Base-by-base conservation (phyloP, 1,284 basidiomycete species). In the Apiotrichum laibachii region DNA sequence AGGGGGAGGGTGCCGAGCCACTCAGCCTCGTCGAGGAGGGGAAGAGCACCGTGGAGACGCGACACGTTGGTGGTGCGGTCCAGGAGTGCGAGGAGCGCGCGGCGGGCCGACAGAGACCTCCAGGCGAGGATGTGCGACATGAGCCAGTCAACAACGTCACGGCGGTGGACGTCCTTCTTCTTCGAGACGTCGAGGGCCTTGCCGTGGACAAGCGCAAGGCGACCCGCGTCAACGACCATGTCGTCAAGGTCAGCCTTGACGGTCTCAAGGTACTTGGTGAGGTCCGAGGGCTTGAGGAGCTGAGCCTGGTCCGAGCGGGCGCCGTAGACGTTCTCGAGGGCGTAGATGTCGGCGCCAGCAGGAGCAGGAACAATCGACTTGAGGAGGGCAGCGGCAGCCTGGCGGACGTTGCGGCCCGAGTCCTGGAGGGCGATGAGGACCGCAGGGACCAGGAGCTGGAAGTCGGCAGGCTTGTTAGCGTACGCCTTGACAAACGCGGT, bases 361-460 rank as follows among this genome's bases (percentile, higher is more conserved):
- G 53, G 50, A 15, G 72, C 64, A 1, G 80, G 77, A 12, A 82
- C 70, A 13, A 73, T 55, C 5, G 61, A 58, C 22, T 57, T 59
- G 5, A 81, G 80, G 18, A 97, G 74, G 49, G 86, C 85, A n/a
- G 88, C 72, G 7, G 87, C 87, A 22, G 85, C 85, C 52, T 82
- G 78, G 22, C 92, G 83, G 16, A 88, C 77, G 6, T 71, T 63
- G 55, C 74, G 82, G 50, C 85, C 83, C 0, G 68, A 58, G 65
- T 85, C 76, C 63, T 85, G 82, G 4, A 95, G 69, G 4, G 85
- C 84, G 11, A 88, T 81, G 1, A 97, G 78, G 13, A 96, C 70
- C 0, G 86, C 81, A 0, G 93, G 94, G 1, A 98, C 70, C 15
- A 94, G 81, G 0, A 87, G 87, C 78, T 98, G 95, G 80, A 94